Percentiles rank a stretch among this genome's conserved stretches.
Conservation (phyloP, 345 rosid species). For the Murraya paniculata region DNA sequence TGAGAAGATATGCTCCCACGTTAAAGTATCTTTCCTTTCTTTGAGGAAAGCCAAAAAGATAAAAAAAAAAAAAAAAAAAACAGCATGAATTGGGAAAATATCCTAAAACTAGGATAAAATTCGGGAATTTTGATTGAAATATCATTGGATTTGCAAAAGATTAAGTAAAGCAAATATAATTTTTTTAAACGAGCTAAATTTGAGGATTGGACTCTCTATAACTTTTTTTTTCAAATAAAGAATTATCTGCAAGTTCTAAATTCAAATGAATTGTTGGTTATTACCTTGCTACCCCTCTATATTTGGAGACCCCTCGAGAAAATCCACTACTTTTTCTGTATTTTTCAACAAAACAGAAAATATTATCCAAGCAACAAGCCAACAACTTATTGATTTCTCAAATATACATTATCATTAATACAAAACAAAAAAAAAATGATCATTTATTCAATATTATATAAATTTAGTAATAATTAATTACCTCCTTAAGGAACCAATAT, state of each 20-base stretch:
- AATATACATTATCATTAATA: too few species aligned
- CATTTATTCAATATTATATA: neutral
- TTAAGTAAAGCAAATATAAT: too few species aligned
- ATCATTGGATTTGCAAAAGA: too few species aligned
- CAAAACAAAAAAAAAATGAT: neutral
- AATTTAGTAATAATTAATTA: neutral
- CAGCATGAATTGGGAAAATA: too few species aligned
- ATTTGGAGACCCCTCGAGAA: constrained; percentile 93
- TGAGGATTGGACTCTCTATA: neutral
- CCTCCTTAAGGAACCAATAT: constrained; percentile 90
- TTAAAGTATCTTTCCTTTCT: too few species aligned
- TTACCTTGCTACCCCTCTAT: constrained; percentile 95
- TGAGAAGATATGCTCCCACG: neutral
- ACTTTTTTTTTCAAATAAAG: too few species aligned
- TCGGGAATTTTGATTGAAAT: neutral
- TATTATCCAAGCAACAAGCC: neutral
- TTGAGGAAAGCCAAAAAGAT: too few species aligned
- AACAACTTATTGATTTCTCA: neutral
- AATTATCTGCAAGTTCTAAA: neutral
- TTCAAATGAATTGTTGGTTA: neutral
- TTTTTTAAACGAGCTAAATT: too few species aligned
- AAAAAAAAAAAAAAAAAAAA: too few species aligned
- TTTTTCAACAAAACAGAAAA: neutral
- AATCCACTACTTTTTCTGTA: constrained; percentile 93
- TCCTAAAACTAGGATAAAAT: neutral